Evolutionary conservation across 345 rosid genomes (phyloP), one percentile per base, ranked within the genome.

Genomic region (Gossypium arboreum): DNA sequence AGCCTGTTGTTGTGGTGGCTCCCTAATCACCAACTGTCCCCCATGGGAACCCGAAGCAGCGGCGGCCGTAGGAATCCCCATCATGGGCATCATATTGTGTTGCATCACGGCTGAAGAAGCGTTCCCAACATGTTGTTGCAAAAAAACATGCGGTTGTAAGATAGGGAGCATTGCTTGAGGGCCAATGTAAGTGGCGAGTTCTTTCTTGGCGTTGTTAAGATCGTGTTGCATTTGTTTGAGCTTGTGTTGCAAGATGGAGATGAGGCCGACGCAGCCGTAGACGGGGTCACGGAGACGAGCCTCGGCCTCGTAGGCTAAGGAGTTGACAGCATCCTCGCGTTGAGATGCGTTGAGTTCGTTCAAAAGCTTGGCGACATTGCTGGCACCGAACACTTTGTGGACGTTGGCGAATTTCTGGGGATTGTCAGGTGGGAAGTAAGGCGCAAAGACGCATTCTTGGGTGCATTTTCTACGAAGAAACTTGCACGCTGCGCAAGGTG

Each of bases 401-500:
- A 91, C 89, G 66, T 52, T 81, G 2, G 82, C 81, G 12, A 91
- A 91, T 74, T 85, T 91, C 45, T 86, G 91, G 16, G 91, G 92
- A 68, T 92, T 86, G 9, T 88, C 93, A 1, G 97, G 91, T 48
- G 92, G 95, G 45, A 92, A 92, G 76, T 92, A 88, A 2, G 97
- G 97, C 1, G 97, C 95, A 58, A 92, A 90, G 0, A 89, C 87
- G 66, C 97, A 92, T 64, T 92, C 97, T 71, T 84, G 92, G 0
- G 92, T 90, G 83, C 97, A 92, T 82, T 92, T 92, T 67, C 89
- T 80, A 25, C 93, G 80, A 29, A 80, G 87, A 60, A 86, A 84
- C 84, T 90, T 92, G 82, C 95, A 92, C 72, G 95, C 95, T 15
- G 97, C 97, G 74, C 97, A 92, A 39, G 97, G 93, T 10, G 88